These are phyloP conservation scores for Amauroascus verrucosus DNA, from an alignment of 2,329 filamentous ascomycete species.

Conservation along the genomic window DNA sequence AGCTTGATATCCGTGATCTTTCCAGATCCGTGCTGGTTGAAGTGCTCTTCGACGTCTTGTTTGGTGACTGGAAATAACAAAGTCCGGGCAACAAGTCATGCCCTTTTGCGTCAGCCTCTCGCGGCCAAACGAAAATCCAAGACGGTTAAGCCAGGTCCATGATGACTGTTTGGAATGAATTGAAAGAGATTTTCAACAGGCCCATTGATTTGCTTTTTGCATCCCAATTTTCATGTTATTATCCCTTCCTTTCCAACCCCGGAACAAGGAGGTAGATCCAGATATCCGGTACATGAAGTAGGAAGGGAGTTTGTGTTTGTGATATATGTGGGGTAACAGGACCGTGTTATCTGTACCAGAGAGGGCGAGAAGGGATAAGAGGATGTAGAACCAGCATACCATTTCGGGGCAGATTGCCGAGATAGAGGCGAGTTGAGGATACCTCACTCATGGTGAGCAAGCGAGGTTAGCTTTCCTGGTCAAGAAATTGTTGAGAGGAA, in stretches of 20 bases:
- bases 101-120: slow-evolving; percentile 27
- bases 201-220: not conserved
- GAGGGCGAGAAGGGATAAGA: slow-evolving; percentile 13
- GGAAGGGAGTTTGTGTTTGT: not conserved
- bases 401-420: slow-evolving; percentile 94
- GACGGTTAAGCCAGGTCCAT: slow-evolving; percentile 14
- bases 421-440: slow-evolving; percentile 86
- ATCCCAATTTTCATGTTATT: not conserved
- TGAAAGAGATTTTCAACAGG: not conserved
- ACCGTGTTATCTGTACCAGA: slow-evolving; percentile 11
- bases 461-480: not conserved
- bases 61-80: slow-evolving; percentile 66
- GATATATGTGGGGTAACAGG: slow-evolving; percentile 9
- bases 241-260: not conserved
- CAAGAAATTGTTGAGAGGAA: not conserved
- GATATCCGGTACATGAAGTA: slow-evolving; percentile 8
- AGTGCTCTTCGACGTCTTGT: slow-evolving; percentile 90
- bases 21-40: slow-evolving; percentile 88
- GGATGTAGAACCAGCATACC: slow-evolving; percentile 51
- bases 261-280: slow-evolving; percentile 5
- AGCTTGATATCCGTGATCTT: slow-evolving; percentile 99
- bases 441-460: slow-evolving; percentile 62
- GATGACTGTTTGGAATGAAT: slow-evolving; percentile 9
- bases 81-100: slow-evolving; percentile 23
- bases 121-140: slow-evolving; percentile 21